Evolutionary conservation across 192 early-diverging fungal species (phyloP).

Genomic region (Dimargaris cristalligena): DNA sequence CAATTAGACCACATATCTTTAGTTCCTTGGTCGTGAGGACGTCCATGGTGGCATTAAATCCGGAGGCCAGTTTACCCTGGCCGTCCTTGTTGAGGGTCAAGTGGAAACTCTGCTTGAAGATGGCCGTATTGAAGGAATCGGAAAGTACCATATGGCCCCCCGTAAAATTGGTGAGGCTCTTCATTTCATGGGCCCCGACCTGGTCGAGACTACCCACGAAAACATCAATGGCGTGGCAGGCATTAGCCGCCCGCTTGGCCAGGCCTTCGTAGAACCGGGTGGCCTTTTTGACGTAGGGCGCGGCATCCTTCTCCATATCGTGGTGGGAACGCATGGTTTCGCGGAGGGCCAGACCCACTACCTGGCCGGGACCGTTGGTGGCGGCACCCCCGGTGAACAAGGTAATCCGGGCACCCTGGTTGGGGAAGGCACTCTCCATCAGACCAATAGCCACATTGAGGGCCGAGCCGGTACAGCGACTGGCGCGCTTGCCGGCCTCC

Average conservation of each 20-base stretch:
- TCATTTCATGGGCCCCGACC: slow-evolving; percentile 94
- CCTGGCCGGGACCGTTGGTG: slow-evolving; percentile 90
- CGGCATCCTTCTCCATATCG: slow-evolving; percentile 90
- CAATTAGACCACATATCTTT: slow-evolving; percentile 90
- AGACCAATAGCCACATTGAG: slow-evolving; percentile 82
- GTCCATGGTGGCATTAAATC: slow-evolving; percentile 92
- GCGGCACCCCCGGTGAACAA: slow-evolving; percentile 83
- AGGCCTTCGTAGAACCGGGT: slow-evolving; percentile 87
- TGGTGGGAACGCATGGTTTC: slow-evolving; percentile 96
- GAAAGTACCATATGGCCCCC: slow-evolving; percentile 89
- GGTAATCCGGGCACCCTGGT: slow-evolving; percentile 83
- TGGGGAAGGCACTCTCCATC: slow-evolving; percentile 83
- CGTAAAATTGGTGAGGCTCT: slow-evolving; percentile 68
- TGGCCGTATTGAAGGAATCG: slow-evolving; percentile 85
- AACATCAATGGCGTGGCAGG: slow-evolving; percentile 86
- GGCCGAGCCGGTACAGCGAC: slow-evolving; percentile 89
- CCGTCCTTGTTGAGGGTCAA: slow-evolving; percentile 83
- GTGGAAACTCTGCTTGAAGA: slow-evolving; percentile 98
- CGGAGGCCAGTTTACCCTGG: slow-evolving; percentile 79
- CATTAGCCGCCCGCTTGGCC: slow-evolving; percentile 68
- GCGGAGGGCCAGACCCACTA: slow-evolving; percentile 78
- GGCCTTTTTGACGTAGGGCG: slow-evolving; percentile 85
- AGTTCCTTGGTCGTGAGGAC: slow-evolving; percentile 94
- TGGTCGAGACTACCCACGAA: slow-evolving; percentile 98
- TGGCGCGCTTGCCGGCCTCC: slow-evolving; percentile 68